Conservation (phyloP, 2,329 filamentous ascomycete genomes). For the Falciphora oryzae region DNA sequence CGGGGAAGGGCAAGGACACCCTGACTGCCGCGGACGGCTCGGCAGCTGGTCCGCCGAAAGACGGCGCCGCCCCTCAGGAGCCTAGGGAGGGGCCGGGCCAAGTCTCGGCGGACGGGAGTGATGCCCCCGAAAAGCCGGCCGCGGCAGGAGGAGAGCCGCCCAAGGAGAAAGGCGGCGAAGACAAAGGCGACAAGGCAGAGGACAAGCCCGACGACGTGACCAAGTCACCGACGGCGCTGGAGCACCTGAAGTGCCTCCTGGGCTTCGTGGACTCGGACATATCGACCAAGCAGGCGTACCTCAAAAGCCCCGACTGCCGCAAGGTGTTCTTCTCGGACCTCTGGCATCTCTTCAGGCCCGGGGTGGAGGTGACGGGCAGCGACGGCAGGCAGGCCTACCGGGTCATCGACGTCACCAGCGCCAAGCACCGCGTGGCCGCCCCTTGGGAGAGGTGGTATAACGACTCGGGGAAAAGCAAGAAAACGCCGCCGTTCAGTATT, state of each 20-base stretch:
- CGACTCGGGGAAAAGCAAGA: conserved; percentile 16
- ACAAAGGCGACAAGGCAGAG: too few relatives aligned
- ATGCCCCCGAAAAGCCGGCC: too few relatives aligned
- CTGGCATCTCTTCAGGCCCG: conserved; percentile 21
- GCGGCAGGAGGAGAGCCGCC: too few relatives aligned
- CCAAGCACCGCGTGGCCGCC: conserved; percentile 14
- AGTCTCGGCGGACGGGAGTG: too few relatives aligned
- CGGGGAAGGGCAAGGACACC: background rate
- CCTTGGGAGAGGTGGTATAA: conserved; percentile 13
- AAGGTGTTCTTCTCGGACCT: conserved; percentile 20
- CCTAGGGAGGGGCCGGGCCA: too few relatives aligned
- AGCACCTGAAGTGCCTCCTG: conserved; percentile 9
- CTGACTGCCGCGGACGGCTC: background rate
- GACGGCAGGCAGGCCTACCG: conserved; percentile 20
- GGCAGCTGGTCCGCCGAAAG: background rate
- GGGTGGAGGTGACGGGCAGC: conserved; percentile 14
- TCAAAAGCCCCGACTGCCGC: conserved; percentile 11
- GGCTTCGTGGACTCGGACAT: conserved; percentile 13
- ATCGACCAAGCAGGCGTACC: conserved; percentile 9
- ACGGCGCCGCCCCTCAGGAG: background rate
- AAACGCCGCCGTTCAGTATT: conserved; percentile 12
- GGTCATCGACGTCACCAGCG: conserved; percentile 16
- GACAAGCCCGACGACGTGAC: background rate
- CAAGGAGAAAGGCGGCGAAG: background rate
- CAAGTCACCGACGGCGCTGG: background rate